phyloP scores from a whole-genome alignment of 164 flowering plant species.

The Tetracentron sinense region DNA sequence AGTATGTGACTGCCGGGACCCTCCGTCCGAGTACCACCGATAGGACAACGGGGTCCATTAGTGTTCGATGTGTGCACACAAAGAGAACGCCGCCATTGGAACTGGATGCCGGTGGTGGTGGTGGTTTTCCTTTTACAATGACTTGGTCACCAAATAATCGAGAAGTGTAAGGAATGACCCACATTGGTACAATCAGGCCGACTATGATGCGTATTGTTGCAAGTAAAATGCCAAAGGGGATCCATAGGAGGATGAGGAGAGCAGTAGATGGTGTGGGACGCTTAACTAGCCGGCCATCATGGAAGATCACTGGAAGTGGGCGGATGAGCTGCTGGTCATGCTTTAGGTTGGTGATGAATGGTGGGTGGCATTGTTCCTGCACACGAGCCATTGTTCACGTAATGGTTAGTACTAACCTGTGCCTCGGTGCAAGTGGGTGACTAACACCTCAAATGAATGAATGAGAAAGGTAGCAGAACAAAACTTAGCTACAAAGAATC shows the following conservation, averaged over 20 bases:
- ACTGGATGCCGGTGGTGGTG: constrained; percentile 50
- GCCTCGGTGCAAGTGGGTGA: no score
- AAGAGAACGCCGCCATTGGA: constrained; percentile 65
- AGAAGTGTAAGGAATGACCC: constrained; percentile 45
- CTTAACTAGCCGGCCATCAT: constrained; percentile 84
- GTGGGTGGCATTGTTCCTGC: constrained; percentile 62
- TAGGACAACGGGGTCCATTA: constrained; percentile 94
- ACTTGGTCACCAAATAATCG: constrained; percentile 53
- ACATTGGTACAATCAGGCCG: constrained; percentile 57
- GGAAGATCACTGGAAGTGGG: constrained; percentile 90
- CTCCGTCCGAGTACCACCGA: constrained; percentile 60
- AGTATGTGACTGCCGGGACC: constrained; percentile 91
- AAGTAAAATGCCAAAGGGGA: constrained; percentile 70
- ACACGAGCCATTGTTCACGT: no score
- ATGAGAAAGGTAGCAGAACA: no score
- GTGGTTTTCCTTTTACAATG: constrained; percentile 71
- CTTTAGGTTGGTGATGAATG: constrained; percentile 27
- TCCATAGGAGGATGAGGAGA: constrained; percentile 77
- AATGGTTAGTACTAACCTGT: no score
- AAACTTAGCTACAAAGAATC: no score
- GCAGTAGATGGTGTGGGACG: constrained; percentile 75
- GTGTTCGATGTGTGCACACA: constrained; percentile 89
- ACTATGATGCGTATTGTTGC: constrained; percentile 55
- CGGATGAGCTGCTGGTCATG: constrained; percentile 28
- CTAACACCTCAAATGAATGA: no score